Conservation (phyloP, 2,329 filamentous ascomycete genomes). For the Botrytis squamosa region DNA sequence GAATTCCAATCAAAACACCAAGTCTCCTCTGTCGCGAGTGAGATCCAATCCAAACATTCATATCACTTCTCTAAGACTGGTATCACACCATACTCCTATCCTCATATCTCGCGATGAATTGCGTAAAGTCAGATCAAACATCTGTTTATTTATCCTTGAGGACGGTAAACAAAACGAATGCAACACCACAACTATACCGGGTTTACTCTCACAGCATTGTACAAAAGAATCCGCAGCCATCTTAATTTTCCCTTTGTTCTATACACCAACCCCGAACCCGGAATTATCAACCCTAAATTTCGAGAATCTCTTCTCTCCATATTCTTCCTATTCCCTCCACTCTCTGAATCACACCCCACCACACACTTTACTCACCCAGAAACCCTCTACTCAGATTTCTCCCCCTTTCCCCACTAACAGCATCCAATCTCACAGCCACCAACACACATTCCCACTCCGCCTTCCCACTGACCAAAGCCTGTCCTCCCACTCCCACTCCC, state of each 20-base stretch:
- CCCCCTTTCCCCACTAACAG: constrained; percentile 61
- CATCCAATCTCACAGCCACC: constrained; percentile 74
- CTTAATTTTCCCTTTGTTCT: background rate
- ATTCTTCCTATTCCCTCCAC: background rate
- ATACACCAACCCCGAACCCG: background rate
- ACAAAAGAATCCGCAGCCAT: background rate
- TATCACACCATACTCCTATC: background rate
- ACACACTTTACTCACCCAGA: constrained; percentile 41
- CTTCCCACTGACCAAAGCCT: constrained; percentile 43
- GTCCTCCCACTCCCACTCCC: constrained; percentile 55
- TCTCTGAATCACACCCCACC: background rate
- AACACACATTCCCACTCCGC: constrained; percentile 67
- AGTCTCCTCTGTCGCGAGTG: background rate
- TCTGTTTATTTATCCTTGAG: background rate
- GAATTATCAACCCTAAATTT: background rate
- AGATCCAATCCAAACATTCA: background rate
- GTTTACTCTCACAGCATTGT: background rate
- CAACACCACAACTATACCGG: background rate
- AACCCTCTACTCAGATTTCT: constrained; percentile 68
- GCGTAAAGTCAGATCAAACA: background rate
- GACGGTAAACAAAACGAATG: background rate
- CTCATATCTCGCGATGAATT: background rate
- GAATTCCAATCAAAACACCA: background rate
- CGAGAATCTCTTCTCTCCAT: background rate
- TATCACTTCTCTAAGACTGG: background rate